Conservation (phyloP, 208 protist species). For the Strigomonas culicis region DNA sequence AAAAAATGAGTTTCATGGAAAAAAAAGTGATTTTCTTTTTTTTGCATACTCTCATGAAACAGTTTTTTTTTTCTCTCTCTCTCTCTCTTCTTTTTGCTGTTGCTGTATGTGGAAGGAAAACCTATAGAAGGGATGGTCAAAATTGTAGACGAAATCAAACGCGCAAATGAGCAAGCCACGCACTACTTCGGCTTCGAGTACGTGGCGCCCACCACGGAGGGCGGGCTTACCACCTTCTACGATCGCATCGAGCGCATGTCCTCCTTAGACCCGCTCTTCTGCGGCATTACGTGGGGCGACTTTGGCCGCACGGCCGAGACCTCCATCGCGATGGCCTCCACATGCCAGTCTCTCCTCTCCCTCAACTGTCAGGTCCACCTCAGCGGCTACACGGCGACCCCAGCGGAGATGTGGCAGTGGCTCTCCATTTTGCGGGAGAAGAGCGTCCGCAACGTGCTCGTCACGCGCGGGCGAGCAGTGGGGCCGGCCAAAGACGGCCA, state of each 20-base stretch:
- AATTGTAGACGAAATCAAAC: slow-evolving; percentile 86
- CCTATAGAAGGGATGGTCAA: slow-evolving; percentile 27
- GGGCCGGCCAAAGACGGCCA: neutral
- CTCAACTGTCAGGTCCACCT: slow-evolving; percentile 94
- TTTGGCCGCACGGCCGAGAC: slow-evolving; percentile 71
- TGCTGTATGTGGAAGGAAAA: neutral
- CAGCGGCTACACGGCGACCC: slow-evolving; percentile 84
- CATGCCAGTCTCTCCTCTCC: slow-evolving; percentile 62
- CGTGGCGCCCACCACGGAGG: slow-evolving; percentile 89
- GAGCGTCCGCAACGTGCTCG: slow-evolving; percentile 93
- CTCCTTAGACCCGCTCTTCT: slow-evolving; percentile 75
- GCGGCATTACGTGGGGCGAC: slow-evolving; percentile 94
- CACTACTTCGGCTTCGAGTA: slow-evolving; percentile 92
- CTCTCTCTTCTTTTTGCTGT: slow-evolving; percentile 1
- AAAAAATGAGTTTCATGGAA: neutral
- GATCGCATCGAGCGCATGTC: slow-evolving; percentile 81
- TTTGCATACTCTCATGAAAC: neutral
- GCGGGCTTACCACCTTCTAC: slow-evolving; percentile 72
- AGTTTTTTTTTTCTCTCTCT: neutral
- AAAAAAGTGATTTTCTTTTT: neutral
- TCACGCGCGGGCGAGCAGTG: slow-evolving; percentile 54
- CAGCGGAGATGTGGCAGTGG: slow-evolving; percentile 46
- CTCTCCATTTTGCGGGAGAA: slow-evolving; percentile 62
- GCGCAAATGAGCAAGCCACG: slow-evolving; percentile 26
- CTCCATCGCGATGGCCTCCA: slow-evolving; percentile 74